Evolutionary conservation across 2,329 filamentous ascomycete genomes (phyloP).

Genomic region (Xylariales sp.): DNA sequence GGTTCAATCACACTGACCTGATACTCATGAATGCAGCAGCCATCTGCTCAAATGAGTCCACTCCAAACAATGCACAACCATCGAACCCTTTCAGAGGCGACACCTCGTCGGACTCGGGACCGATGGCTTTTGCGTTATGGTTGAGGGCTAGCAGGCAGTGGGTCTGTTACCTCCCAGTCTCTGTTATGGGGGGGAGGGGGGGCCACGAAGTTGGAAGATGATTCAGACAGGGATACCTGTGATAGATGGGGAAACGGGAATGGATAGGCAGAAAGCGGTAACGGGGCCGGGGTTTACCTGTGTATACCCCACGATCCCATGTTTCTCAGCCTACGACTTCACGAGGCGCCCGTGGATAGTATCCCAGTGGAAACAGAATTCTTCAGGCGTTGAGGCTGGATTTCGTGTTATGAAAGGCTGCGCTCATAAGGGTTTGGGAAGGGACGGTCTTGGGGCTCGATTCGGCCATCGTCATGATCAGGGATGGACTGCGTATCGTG

Average conservation of each 20-base stretch:
- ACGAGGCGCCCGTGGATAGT: slow-evolving; percentile 28
- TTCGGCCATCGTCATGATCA: neutral
- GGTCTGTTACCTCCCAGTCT: slow-evolving; percentile 15
- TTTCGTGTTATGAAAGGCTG: slow-evolving; percentile 24
- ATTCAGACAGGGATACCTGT: no score
- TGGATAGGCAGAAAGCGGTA: no score
- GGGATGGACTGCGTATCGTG: no score
- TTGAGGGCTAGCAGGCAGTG: slow-evolving; percentile 22
- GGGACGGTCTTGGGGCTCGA: neutral
- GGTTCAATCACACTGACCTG: slow-evolving; percentile 23
- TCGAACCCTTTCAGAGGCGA: slow-evolving; percentile 21
- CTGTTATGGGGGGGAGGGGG: no score
- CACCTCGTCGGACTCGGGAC: slow-evolving; percentile 12
- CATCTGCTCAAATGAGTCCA: slow-evolving; percentile 22
- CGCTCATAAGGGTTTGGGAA: slow-evolving; percentile 10
- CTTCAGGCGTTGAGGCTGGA: slow-evolving; percentile 21
- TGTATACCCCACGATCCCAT: slow-evolving; percentile 26
- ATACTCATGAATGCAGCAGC: slow-evolving; percentile 24
- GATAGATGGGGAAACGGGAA: no score
- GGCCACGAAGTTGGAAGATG: no score
- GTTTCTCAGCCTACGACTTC: slow-evolving; percentile 28
- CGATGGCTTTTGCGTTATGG: slow-evolving; percentile 10
- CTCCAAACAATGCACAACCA: slow-evolving; percentile 27
- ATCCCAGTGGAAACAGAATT: slow-evolving; percentile 31
- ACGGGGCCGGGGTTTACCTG: slow-evolving; percentile 16